These are phyloP conservation scores for Chaetomium tenue DNA, from an alignment of 495 filamentous ascomycete species.

Conservation along the genomic window DNA sequence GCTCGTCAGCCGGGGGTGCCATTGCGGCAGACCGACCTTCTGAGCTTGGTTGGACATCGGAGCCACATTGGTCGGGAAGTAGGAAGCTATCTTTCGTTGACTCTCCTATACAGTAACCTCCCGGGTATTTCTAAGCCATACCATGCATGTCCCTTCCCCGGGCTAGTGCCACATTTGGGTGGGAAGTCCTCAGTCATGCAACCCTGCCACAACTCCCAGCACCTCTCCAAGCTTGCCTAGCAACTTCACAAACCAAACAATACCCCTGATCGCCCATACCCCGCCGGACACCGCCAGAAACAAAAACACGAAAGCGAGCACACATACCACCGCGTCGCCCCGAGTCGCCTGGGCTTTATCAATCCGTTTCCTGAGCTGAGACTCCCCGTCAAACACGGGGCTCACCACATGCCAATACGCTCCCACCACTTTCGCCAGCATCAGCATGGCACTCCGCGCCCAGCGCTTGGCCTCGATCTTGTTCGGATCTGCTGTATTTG, in stretches of 20 bases:
- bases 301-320: constrained; percentile 30
- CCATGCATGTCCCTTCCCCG: constrained; percentile 12
- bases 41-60: background rate
- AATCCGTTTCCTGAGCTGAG: constrained; percentile 30
- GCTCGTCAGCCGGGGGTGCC: background rate
- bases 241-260: constrained; percentile 20
- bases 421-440: constrained; percentile 20
- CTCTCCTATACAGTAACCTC: background rate
- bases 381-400: constrained; percentile 34
- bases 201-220: constrained; percentile 24
- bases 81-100: background rate
- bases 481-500: background rate
- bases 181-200: constrained; percentile 12
- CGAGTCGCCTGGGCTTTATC: constrained; percentile 22
- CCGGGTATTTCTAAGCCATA: background rate
- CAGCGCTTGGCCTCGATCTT: background rate
- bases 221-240: constrained; percentile 18
- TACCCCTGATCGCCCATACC: constrained; percentile 26
- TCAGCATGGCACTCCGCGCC: constrained; percentile 11
- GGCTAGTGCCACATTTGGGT: background rate
- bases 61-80: too few species aligned
- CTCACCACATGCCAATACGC: constrained; percentile 33
- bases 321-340: constrained; percentile 27
- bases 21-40: background rate
- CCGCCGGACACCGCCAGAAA: constrained; percentile 19